phyloP scores from a whole-genome alignment of 1,139 yeast genomes.

The Sugiyamaella sp. region DNA sequence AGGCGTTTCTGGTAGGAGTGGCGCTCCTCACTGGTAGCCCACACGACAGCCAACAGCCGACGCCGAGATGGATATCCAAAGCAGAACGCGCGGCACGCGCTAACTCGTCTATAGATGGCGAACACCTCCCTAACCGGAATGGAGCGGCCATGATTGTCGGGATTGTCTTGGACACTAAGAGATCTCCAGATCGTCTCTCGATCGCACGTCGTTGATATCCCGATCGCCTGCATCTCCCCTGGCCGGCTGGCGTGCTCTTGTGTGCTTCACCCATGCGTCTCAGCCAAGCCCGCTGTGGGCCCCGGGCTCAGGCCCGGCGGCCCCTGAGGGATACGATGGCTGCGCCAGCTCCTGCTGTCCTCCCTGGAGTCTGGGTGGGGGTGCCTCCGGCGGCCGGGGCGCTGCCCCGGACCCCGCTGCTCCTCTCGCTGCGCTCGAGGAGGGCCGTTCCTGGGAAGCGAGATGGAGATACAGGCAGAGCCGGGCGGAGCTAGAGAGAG shows the following conservation, averaged over 20 bases:
- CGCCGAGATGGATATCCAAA: no score
- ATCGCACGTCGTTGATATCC: not conserved
- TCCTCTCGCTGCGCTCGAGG: not conserved
- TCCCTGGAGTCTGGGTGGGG: not conserved
- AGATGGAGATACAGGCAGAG: no score
- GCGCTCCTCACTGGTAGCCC: no score
- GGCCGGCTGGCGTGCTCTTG: no score
- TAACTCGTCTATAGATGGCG: not conserved
- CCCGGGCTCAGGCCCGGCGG: not conserved
- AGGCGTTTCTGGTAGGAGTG: not conserved
- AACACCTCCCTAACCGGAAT: not conserved
- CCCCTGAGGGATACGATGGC: conserved; percentile 1
- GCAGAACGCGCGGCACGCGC: not conserved
- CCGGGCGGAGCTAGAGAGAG: no score
- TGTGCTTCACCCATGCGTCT: no score
- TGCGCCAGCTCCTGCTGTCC: no score
- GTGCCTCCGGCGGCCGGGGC: not conserved
- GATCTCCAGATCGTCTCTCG: not conserved
- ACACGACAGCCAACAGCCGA: no score
- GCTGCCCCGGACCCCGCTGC: not conserved
- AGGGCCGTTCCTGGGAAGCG: no score
- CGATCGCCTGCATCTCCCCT: not conserved
- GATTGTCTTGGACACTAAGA: not conserved
- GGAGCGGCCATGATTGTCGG: not conserved
- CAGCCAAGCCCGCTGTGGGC: not conserved